Evolutionary conservation across 2,329 filamentous ascomycete species (phyloP).

Genomic region (Colletotrichum sp.): DNA sequence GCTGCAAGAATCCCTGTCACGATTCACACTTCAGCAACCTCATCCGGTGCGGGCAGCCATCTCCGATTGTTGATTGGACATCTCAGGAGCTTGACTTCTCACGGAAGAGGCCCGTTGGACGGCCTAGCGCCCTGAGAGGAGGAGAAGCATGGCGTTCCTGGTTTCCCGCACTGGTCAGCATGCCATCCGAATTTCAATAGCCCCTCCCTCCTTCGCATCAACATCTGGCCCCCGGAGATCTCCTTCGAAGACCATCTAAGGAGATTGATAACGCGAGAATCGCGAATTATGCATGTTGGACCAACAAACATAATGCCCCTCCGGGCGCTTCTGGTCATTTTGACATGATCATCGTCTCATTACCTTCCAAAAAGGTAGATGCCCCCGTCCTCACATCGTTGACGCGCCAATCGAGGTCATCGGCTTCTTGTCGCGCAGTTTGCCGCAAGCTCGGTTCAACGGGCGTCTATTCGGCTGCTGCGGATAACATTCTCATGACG

Average conservation of each 20-base stretch:
- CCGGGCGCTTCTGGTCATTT: background rate
- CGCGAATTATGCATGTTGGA: background rate
- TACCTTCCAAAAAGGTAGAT: background rate
- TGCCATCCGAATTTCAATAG: background rate
- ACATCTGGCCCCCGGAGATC: background rate
- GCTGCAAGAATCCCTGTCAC: constrained; percentile 26
- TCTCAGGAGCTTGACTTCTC: background rate
- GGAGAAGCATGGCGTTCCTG: background rate
- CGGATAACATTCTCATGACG: background rate
- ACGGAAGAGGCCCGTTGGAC: background rate
- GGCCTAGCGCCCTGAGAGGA: constrained; percentile 13
- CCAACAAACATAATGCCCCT: background rate
- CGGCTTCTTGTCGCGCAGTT: background rate
- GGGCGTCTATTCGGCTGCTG: background rate
- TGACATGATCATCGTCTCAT: background rate
- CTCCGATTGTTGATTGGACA: background rate
- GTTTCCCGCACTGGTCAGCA: background rate
- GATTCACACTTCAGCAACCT: constrained; percentile 21
- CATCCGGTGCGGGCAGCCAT: background rate
- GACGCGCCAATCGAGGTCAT: background rate
- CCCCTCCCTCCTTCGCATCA: background rate
- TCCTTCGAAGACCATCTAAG: background rate
- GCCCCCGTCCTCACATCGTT: background rate
- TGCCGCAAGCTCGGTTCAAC: fast-evolving
- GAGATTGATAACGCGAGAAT: background rate